Evolutionary conservation across 148 eudicot genomes (phyloP), one percentile per base, ranked within the genome.

Genomic region (Cornus controversa): DNA sequence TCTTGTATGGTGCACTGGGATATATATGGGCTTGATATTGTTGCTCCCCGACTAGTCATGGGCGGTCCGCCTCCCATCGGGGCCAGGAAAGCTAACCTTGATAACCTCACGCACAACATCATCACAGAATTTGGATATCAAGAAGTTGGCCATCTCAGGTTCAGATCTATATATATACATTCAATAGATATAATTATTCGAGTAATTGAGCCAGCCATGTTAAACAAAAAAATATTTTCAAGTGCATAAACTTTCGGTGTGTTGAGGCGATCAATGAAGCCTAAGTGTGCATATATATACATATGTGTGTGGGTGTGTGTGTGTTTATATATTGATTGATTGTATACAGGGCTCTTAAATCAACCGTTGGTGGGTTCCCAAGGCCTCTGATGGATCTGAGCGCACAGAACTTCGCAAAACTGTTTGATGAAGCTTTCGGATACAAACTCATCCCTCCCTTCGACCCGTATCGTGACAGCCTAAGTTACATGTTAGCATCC

Each of bases 111-210:
- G 0, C 2, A 26, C 31, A 34, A 58, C 53, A 86, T 92, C n/a
- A 82, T 92, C 40, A 79, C 29, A 14, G 91, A 94, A 66, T 91
- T 94, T 69, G 98, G 72, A 6, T 81, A 22, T 45, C 88, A 92
- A 76, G 98, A 94, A 86, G 83, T 94, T 77, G 97, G 94, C 18
- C 98, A 94, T 75, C 79, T 94, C n/a, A 91, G 96, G 98, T 91
- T 60, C 64, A 4, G 0, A 40, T 40, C 45, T 40, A 7, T 40
- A 6, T 37, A 37, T 40, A 40, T n/a, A n/a, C n/a, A n/a, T n/a
- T n/a, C n/a, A n/a, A n/a, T n/a, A n/a, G n/a, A n/a, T n/a, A n/a
- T n/a, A n/a, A n/a, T n/a, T n/a, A n/a, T n/a, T n/a, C n/a, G n/a
- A n/a, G n/a, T n/a, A n/a, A n/a, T n/a, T n/a, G n/a, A n/a, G n/a